Percentiles rank a stretch among this genome's conserved stretches.
Conservation (phyloP, 2,329 filamentous ascomycete species). For the Fusarium humuli region DNA sequence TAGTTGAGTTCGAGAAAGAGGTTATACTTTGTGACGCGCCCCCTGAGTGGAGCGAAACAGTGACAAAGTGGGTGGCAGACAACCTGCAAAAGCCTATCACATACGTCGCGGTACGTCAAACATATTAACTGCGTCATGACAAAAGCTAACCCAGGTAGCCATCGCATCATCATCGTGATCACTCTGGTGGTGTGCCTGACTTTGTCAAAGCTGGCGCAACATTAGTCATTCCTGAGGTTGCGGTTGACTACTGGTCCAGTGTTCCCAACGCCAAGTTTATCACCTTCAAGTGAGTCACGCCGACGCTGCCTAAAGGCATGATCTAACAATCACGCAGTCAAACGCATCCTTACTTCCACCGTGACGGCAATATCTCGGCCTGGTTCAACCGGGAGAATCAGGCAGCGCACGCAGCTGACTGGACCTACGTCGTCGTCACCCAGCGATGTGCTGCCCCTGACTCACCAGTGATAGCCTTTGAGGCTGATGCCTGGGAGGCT, state of each 20-base stretch:
- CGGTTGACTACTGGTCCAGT: constrained; percentile 19
- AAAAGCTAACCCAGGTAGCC: background rate
- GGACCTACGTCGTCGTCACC: constrained; percentile 25
- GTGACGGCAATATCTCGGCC: constrained; percentile 2
- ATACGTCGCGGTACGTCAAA: constrained; percentile 14
- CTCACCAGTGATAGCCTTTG: background rate
- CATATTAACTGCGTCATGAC: accelerated
- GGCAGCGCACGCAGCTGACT: constrained; percentile 17
- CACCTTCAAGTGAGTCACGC: constrained; percentile 27
- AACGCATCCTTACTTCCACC: constrained; percentile 18
- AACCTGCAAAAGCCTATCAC: constrained; percentile 21
- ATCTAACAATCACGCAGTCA: background rate
- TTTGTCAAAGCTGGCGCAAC: constrained; percentile 16
- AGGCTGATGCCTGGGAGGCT: constrained; percentile 6
- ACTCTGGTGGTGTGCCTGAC: constrained; percentile 11
- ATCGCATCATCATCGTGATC: constrained; percentile 34
- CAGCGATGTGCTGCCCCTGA: background rate
- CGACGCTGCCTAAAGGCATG: accelerated
- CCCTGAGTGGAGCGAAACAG: background rate
- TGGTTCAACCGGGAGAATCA: constrained; percentile 31
- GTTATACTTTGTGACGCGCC: constrained; percentile 31
- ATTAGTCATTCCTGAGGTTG: constrained; percentile 19
- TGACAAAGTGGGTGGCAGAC: constrained; percentile 21
- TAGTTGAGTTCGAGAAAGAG: constrained; percentile 32
- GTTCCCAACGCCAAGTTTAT: constrained; percentile 3